These are phyloP conservation scores for Fraxinus pennsylvanica DNA, from an alignment of 257 asterid genomes.

Conservation along the genomic window DNA sequence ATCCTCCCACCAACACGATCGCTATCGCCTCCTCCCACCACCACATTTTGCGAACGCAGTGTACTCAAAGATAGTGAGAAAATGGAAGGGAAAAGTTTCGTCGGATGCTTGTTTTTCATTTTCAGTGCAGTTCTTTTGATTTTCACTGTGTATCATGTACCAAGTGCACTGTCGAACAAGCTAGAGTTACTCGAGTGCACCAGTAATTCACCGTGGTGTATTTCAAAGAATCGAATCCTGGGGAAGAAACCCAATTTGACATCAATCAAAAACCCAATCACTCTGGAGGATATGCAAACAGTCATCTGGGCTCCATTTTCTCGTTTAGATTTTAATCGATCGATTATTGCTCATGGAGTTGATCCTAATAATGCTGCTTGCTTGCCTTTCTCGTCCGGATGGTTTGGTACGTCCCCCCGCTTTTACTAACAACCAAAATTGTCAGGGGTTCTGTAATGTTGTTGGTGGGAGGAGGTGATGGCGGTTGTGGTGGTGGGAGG, in stretches of 20 bases:
- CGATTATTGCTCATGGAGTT: conserved; percentile 55
- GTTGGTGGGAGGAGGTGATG: too few species aligned
- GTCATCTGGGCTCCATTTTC: conserved; percentile 46
- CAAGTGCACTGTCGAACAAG: conserved; percentile 15
- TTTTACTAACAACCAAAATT: not conserved
- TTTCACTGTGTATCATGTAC: conserved; percentile 34
- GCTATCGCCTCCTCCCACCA: too few species aligned
- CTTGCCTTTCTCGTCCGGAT: conserved; percentile 70
- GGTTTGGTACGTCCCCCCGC: conserved; percentile 49
- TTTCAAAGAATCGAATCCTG: conserved; percentile 48
- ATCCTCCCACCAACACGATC: too few species aligned
- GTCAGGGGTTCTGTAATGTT: too few species aligned
- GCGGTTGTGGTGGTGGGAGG: too few species aligned
- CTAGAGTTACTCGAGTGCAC: conserved; percentile 32
- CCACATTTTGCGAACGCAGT: not conserved
- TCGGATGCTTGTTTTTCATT: conserved; percentile 36
- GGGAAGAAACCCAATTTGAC: conserved; percentile 12
- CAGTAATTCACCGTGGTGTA: conserved; percentile 51
- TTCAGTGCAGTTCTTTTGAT: conserved; percentile 23
- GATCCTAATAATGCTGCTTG: conserved; percentile 47
- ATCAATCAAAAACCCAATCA: conserved; percentile 35
- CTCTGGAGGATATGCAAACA: conserved; percentile 50
- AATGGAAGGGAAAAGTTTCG: conserved; percentile 43
- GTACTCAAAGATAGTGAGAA: not conserved
- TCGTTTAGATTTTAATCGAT: conserved; percentile 52